Percentiles rank a stretch among this genome's conserved stretches.
Conservation (phyloP, 2,329 filamentous ascomycete genomes). For the Verticillium longisporum region DNA sequence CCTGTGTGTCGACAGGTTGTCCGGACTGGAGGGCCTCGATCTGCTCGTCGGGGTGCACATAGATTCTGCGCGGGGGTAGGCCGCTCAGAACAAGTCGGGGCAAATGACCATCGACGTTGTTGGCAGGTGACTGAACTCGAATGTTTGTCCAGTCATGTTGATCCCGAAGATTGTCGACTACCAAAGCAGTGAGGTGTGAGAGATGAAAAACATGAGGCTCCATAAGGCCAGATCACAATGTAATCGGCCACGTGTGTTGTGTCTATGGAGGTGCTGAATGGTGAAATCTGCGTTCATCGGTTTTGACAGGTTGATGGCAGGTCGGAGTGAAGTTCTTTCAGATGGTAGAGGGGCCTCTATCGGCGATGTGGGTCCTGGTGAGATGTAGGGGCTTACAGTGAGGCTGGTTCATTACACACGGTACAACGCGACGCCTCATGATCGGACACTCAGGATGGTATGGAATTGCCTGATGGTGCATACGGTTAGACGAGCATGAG, state of each 20-base stretch:
- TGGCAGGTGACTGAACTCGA: conserved; percentile 40
- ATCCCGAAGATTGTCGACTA: conserved; percentile 64
- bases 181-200: conserved; percentile 28
- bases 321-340: too few relatives aligned
- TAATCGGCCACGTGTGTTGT: too few relatives aligned
- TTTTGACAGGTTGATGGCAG: too few relatives aligned
- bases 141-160: conserved; percentile 71
- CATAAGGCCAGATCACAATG: not conserved
- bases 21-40: conserved; percentile 59
- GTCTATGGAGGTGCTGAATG: not conserved
- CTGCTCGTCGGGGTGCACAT: conserved; percentile 79
- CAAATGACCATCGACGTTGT: conserved; percentile 26
- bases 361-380: too few relatives aligned
- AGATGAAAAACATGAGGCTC: not conserved
- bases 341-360: too few relatives aligned
- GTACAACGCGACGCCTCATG: too few relatives aligned
- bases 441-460: too few relatives aligned
- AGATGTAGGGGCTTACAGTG: too few relatives aligned
- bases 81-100: conserved; percentile 63
- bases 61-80: conserved; percentile 64
- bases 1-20: conserved; percentile 19
- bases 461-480: too few relatives aligned
- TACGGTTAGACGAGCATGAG: too few relatives aligned
- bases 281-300: too few relatives aligned
- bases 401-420: too few relatives aligned